A percentile compares a stretch with the other conserved stretches of the same genome.
phyloP scores from a whole-genome alignment of 805 yeast genomes.

The Danielia reshetovae region DNA sequence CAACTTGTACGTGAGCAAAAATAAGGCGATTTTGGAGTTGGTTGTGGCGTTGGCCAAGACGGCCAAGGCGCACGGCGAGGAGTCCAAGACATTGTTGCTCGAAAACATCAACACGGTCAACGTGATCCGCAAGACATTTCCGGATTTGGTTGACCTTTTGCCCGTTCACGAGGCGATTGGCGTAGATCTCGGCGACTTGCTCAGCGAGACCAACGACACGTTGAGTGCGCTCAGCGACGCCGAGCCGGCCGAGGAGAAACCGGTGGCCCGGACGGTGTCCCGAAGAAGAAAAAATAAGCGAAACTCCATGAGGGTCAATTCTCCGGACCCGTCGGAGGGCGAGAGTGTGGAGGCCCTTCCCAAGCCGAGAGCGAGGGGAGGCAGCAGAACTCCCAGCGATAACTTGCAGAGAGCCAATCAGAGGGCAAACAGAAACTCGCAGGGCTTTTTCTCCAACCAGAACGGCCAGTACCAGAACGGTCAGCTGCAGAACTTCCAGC shows the following conservation, averaged over 20 bases:
- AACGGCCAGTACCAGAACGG: not conserved
- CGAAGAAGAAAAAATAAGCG: constrained; percentile 33
- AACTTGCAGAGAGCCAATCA: not conserved
- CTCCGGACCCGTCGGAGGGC: constrained; percentile 8
- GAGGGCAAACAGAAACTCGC: not conserved
- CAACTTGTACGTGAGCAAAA: constrained; percentile 44
- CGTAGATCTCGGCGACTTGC: constrained; percentile 32
- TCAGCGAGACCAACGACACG: constrained; percentile 30
- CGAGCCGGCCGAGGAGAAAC: constrained; percentile 3
- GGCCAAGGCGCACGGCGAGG: constrained; percentile 47
- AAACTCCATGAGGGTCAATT: constrained; percentile 28
- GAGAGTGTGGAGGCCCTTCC: not conserved
- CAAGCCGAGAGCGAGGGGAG: not conserved
- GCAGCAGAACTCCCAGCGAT: not conserved
- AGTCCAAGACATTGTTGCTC: constrained; percentile 40
- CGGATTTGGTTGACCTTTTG: constrained; percentile 31
- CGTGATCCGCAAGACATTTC: constrained; percentile 32
- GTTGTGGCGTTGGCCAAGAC: constrained; percentile 42
- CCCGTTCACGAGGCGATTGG: constrained; percentile 24
- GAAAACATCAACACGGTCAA: constrained; percentile 46
- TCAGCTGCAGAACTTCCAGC: not conserved
- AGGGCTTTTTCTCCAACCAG: not conserved
- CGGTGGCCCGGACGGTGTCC: constrained; percentile 8
- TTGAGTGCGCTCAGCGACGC: constrained; percentile 14
- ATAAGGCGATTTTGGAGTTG: constrained; percentile 39